These are phyloP conservation scores for Prunus campanulata DNA, from an alignment of 306 rosid species.

Conservation along the genomic window DNA sequence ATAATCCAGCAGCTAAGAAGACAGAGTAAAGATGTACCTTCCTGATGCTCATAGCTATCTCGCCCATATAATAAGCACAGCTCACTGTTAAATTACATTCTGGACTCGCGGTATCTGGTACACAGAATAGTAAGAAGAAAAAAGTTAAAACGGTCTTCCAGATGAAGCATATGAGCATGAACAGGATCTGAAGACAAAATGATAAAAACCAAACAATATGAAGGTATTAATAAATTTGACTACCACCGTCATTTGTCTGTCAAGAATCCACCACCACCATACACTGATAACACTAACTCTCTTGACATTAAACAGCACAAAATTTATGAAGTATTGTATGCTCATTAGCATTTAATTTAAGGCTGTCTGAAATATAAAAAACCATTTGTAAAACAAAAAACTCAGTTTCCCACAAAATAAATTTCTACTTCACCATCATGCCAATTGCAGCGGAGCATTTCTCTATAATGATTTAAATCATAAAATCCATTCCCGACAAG, in stretches of 20 bases:
- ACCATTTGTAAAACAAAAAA: background rate
- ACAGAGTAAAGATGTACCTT: constrained; percentile 56
- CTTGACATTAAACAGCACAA: background rate
- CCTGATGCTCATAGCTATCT: constrained; percentile 84
- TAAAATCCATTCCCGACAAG: background rate
- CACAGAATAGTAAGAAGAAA: background rate
- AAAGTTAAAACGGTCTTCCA: background rate
- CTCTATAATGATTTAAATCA: background rate
- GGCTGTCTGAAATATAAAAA: background rate
- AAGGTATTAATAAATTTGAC: background rate
- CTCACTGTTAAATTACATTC: constrained; percentile 74
- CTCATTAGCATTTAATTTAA: background rate
- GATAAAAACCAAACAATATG: background rate
- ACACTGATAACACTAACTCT: background rate
- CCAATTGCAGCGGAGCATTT: background rate
- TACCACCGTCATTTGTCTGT: background rate
- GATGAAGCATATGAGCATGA: constrained; percentile 13
- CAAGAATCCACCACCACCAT: background rate
- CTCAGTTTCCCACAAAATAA: background rate
- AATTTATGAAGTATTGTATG: background rate
- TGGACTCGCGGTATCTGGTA: constrained; percentile 69
- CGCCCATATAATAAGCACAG: constrained; percentile 85
- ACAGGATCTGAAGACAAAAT: constrained; percentile 18
- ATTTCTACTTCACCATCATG: background rate
- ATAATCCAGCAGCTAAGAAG: background rate